Evolutionary conservation across 2,329 filamentous ascomycete genomes (phyloP), one percentile per base, ranked within the genome.

Genomic region (Colletotrichum gloeosporioides): DNA sequence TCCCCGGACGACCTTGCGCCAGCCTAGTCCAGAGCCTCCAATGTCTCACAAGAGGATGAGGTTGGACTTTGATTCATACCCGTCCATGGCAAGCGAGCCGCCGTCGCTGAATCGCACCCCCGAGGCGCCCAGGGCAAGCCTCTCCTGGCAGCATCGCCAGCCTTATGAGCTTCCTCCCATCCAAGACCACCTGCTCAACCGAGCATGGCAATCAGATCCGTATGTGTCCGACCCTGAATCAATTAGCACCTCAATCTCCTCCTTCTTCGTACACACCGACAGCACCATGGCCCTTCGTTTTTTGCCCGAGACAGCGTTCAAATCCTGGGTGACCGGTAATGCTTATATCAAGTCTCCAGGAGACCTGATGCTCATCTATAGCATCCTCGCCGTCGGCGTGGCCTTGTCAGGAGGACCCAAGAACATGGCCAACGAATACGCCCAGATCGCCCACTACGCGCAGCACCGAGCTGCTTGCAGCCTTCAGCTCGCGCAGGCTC

Each of bases 401-500:
- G 80, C 82, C n/a, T 78, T 86, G 27, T 85, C 85, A n/a, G 84
- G 82, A 49, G 85, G 85, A 8, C 81, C 83, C 2, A 83, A 82
- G 70, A 78, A 82, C 27, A 84, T 85, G 53, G 85, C 85, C 8
- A 82, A 80, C 64, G 84, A 87, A 71, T 87, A 87, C 66, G 85
- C 86, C 5, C 85, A 87, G 49, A 89, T 93, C 66, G 92, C 92
- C 6, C 87, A 90, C 64, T 91, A 91, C 79, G 92, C 91, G 6
- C 84, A 87, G 66, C 84, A 81, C 66, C 81, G 79, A 62, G 78
- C 80, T 8, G 65, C 73, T 13, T 80, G 79, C 71, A 83, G 83
- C 39, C 83, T 95, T 65, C 92, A 95, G 78, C 85, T 95, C 61
- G 91, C 93, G 15, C 94, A 95, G 81, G 90, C 90, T 63, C 89